Evolutionary conservation across 106 monocot species (phyloP).

Genomic region (Phalaenopsis aphrodite): DNA sequence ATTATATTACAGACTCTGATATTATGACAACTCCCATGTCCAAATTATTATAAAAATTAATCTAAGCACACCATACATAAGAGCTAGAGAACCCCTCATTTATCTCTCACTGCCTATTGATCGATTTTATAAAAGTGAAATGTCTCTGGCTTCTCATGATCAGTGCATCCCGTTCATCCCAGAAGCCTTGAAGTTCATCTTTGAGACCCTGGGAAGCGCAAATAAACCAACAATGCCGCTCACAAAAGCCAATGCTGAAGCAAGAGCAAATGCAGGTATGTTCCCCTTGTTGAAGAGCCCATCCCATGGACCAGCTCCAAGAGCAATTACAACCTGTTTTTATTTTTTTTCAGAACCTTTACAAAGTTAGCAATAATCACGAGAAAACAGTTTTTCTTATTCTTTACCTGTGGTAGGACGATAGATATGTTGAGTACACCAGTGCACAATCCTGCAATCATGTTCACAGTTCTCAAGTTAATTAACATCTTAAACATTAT

Average conservation of each 20-base stretch:
- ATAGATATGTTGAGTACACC: slow-evolving; percentile 96
- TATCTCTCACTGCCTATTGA: too few relatives aligned
- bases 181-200: slow-evolving; percentile 18
- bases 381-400: background rate
- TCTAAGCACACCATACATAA: too few relatives aligned
- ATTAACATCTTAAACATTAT: background rate
- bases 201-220: slow-evolving; percentile 44
- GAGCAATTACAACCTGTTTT: slow-evolving; percentile 59
- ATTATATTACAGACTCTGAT: too few relatives aligned
- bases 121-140: too few relatives aligned
- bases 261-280: slow-evolving; percentile 64
- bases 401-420: slow-evolving; percentile 80
- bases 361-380: background rate
- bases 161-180: slow-evolving; percentile 32
- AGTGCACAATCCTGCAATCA: slow-evolving; percentile 59
- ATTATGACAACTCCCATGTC: too few relatives aligned
- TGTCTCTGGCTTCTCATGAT: background rate
- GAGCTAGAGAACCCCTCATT: too few relatives aligned
- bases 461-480: background rate
- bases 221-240: slow-evolving; percentile 28
- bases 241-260: slow-evolving; percentile 44
- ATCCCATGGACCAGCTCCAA: slow-evolving; percentile 88
- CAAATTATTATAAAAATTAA: too few relatives aligned
- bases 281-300: slow-evolving; percentile 65
- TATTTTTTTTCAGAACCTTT: slow-evolving; percentile 5